Conservation (phyloP, 2,329 filamentous ascomycete species). For the Aspergillus tamarii region DNA sequence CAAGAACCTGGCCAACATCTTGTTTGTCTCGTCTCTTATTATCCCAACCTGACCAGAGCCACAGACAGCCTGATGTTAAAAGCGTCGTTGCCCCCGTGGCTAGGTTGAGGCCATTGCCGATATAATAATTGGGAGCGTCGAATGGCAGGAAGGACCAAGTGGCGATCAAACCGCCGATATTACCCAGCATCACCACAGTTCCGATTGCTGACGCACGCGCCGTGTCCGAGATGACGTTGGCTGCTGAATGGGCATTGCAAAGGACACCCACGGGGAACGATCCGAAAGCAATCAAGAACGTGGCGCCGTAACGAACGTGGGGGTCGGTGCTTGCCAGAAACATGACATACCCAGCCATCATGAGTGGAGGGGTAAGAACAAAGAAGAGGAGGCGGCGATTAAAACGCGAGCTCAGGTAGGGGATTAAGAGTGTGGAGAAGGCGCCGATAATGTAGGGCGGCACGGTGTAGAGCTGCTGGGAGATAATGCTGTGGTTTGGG, state of each 20-base stretch:
- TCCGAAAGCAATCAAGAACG: conserved; percentile 68
- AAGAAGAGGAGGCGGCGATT: conserved; percentile 66
- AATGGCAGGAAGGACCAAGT: conserved; percentile 67
- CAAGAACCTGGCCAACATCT: conserved; percentile 60
- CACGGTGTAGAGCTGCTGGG: conserved; percentile 70
- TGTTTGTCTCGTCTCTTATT: conserved; percentile 62
- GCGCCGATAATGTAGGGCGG: conserved; percentile 71
- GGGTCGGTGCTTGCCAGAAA: conserved; percentile 62
- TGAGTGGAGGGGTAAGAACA: conserved; percentile 61
- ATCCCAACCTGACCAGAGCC: conserved; percentile 65
- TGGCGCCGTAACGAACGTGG: conserved; percentile 67
- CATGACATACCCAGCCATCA: conserved; percentile 72
- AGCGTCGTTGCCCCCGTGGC: conserved; percentile 63
- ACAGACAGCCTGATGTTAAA: conserved; percentile 52
- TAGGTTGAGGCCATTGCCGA: conserved; percentile 72
- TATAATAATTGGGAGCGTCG: conserved; percentile 68
- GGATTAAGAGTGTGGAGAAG: conserved; percentile 66
- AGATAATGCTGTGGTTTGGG: conserved; percentile 58
- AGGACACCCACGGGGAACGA: conserved; percentile 67
- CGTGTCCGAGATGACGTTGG: conserved; percentile 73
- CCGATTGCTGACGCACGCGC: conserved; percentile 69
- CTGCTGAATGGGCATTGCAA: conserved; percentile 68
- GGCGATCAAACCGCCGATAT: conserved; percentile 69
- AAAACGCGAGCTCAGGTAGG: conserved; percentile 63
- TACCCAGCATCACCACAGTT: conserved; percentile 71